phyloP scores from a whole-genome alignment of 352 stramenopile species.

The Phytophthora pluvialis region DNA sequence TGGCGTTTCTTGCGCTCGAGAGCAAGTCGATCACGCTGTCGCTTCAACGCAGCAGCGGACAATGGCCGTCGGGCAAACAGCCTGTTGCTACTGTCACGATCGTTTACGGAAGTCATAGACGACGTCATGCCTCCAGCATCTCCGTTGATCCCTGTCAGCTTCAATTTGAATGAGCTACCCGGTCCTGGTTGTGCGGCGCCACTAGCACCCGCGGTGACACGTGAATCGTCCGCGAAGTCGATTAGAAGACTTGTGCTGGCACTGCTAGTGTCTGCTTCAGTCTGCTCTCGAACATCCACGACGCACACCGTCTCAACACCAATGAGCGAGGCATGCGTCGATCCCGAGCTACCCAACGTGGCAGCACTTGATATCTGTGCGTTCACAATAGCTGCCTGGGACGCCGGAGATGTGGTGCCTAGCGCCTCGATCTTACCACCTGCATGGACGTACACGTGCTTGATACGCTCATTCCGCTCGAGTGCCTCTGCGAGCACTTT shows the following conservation, averaged over 20 bases:
- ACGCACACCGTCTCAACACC: conserved; percentile 95
- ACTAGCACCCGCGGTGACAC: conserved; percentile 9
- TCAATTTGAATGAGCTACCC: conserved; percentile 63
- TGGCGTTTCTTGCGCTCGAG: conserved; percentile 68
- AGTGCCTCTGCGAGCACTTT: conserved; percentile 94
- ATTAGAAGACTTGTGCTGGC: conserved; percentile 32
- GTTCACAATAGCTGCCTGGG: conserved; percentile 46
- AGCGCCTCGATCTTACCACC: conserved; percentile 96
- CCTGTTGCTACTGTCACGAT: conserved; percentile 64
- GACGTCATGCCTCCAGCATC: conserved; percentile 29
- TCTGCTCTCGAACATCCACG: conserved; percentile 94
- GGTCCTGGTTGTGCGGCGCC: conserved; percentile 27
- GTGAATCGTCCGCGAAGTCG: conserved; percentile 36
- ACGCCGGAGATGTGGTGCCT: conserved; percentile 62
- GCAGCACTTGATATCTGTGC: conserved; percentile 55
- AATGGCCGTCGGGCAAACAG: conserved; percentile 71
- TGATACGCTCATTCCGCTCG: conserved; percentile 91
- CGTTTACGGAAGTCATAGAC: conserved; percentile 29
- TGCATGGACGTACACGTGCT: conserved; percentile 97
- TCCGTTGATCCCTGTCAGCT: conserved; percentile 45
- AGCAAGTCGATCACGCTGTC: conserved; percentile 71
- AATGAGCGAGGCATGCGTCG: conserved; percentile 55
- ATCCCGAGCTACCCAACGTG: conserved; percentile 24
- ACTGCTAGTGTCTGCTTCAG: conserved; percentile 23
- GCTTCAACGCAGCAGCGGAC: conserved; percentile 72